Base-by-base conservation (phyloP, 352 stramenopile species). In the Globisporangium emineosum region DNA sequence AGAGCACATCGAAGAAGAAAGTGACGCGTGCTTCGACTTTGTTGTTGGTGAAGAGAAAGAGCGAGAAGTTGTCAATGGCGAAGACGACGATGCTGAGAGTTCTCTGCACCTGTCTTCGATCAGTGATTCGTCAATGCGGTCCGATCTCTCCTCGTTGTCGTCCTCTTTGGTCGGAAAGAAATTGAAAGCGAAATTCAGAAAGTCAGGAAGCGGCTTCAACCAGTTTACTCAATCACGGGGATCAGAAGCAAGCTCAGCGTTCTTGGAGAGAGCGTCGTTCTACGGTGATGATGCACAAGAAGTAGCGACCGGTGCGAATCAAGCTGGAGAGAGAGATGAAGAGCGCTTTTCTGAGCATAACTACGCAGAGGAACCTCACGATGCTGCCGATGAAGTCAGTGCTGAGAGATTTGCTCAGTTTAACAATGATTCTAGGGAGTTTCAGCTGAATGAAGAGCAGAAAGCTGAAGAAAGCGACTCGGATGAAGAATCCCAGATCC, bases 61-160 rank as follows among this genome's bases (percentile, higher is more conserved):
- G n/a, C 56, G 62, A 5, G 29, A 62, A 2, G 62, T 70, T 27
- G 60, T 65, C 2, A 57, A 61, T 19, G 64, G 50, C 2, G 50
- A 57, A 40, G 62, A 64, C 8, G 64, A 67, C 4, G 53, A 67
- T 37, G 76, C 71, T 12, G 52, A 83, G 21, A 90, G 82, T 57
- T 91, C 80, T 2, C 61, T 93, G 65, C 60, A 69, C 0, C 65
- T 93, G 17, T 93, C 84, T 25, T 89, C 82, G 7, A 76, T 93
- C 56, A 89, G 79, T 47, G 72, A 76, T 53, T 42, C 57, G 0
- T 89, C 75, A 0, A 55, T 72, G 29, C 54, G 52, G 25, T 89
- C 77, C 2, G 72, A 88, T 17, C 60, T 89, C 15, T 93, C 81
- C 17, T 93, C 84, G 7, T 43, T 88, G 25, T 90, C 84, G 10